phyloP scores from a whole-genome alignment of 2,329 filamentous ascomycete species.

The Chaetothyriales sp. region DNA sequence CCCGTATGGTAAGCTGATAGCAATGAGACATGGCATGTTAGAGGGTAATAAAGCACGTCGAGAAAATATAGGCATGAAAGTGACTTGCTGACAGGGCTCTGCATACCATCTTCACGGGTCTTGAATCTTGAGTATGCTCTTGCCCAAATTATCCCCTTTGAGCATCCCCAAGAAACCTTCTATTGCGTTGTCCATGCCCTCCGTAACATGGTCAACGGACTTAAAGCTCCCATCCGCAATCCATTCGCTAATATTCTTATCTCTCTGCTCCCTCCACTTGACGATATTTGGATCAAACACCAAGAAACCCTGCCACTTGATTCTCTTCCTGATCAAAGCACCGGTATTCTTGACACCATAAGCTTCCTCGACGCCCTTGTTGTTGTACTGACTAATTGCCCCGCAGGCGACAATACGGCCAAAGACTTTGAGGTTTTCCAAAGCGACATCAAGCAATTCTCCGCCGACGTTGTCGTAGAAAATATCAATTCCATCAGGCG shows the following conservation, averaged over 20 bases:
- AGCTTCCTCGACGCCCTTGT: conserved; percentile 32
- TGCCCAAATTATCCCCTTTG: conserved; percentile 64
- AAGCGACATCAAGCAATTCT: conserved; percentile 50
- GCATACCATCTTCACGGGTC: conserved; percentile 6
- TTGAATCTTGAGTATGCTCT: conserved; percentile 53
- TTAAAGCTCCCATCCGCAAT: conserved; percentile 56
- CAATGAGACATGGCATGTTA: too few relatives aligned
- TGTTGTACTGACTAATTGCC: conserved; percentile 55
- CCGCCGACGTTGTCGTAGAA: conserved; percentile 62
- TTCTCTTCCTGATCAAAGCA: conserved; percentile 45
- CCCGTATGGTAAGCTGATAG: too few relatives aligned
- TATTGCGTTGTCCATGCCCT: conserved; percentile 57
- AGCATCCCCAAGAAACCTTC: conserved; percentile 58
- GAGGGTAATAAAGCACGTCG: too few relatives aligned
- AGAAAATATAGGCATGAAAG: too few relatives aligned
- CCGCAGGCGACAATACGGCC: conserved; percentile 42
- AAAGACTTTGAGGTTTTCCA: conserved; percentile 43
- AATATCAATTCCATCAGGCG: conserved; percentile 59
- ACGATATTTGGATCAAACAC: conserved; percentile 48
- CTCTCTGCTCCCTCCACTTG: conserved; percentile 50
- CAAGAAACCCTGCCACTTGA: conserved; percentile 55
- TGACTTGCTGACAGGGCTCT: background rate
- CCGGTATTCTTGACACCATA: conserved; percentile 51
- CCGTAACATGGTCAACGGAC: conserved; percentile 48
- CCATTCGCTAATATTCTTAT: conserved; percentile 57